Evolutionary conservation across 2,329 filamentous ascomycete genomes (phyloP).

Genomic region (Zymoseptoria tritici): DNA sequence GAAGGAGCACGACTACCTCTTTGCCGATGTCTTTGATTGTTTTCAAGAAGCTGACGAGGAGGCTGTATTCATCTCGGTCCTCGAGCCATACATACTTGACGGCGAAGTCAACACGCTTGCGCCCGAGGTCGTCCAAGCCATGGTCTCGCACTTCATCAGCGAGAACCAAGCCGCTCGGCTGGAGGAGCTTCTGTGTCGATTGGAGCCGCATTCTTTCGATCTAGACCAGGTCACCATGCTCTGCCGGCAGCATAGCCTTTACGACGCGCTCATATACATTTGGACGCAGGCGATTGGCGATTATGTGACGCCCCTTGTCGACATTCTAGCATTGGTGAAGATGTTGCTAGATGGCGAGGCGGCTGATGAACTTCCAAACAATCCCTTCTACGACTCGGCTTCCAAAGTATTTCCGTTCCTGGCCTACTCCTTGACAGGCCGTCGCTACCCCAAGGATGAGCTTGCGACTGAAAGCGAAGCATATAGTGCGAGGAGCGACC

Average conservation of each 20-base stretch:
- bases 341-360: constrained; percentile 47
- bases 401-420: constrained; percentile 92
- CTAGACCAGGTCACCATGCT: constrained; percentile 85
- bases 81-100: constrained; percentile 83
- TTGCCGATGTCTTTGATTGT: constrained; percentile 83
- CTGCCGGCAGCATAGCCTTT: constrained; percentile 85
- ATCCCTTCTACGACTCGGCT: constrained; percentile 57
- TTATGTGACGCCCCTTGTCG: constrained; percentile 83
- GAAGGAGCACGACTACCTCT: constrained; percentile 72
- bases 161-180: constrained; percentile 69
- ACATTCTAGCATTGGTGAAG: constrained; percentile 62
- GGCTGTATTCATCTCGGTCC: constrained; percentile 74
- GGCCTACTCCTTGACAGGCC: constrained; percentile 81
- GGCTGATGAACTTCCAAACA: constrained; percentile 43
- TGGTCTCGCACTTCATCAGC: constrained; percentile 73
- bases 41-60: constrained; percentile 71
- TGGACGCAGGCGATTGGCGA: constrained; percentile 89
- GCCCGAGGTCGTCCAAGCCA: constrained; percentile 73
- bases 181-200: constrained; percentile 89
- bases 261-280: constrained; percentile 92
- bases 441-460: constrained; percentile 83
- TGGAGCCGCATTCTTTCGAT: constrained; percentile 85
- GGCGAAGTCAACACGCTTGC: constrained; percentile 67
- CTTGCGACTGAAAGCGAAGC: constrained; percentile 65
- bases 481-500: constrained; percentile 69